Conservation (phyloP, 768 basidiomycete genomes). For the Rhizopogon vulgaris region DNA sequence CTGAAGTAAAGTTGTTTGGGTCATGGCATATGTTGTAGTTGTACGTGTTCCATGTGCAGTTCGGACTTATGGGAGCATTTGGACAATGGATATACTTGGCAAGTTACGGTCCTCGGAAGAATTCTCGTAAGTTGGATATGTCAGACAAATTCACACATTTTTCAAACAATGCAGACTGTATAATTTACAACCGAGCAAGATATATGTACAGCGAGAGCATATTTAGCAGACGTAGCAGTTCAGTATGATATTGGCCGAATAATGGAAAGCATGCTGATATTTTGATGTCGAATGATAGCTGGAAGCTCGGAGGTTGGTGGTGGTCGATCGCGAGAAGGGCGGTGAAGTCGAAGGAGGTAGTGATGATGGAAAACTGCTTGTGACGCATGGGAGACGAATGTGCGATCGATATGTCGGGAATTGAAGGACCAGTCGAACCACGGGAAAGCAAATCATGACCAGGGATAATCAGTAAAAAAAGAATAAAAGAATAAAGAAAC, state of each 20-base stretch:
- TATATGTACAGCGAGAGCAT: constrained; percentile 26
- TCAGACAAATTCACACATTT: background rate
- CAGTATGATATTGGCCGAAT: constrained; percentile 12
- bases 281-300: constrained; percentile 12
- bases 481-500: constrained; percentile 22
- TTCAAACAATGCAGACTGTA: constrained; percentile 5
- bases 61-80: background rate
- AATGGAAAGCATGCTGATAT: constrained; percentile 10
- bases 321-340: constrained; percentile 7
- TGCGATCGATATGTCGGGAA: constrained; percentile 16
- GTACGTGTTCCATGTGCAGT: constrained; percentile 18
- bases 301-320: constrained; percentile 17
- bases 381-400: constrained; percentile 18
- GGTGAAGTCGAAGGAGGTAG: constrained; percentile 10
- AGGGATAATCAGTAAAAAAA: constrained; percentile 23
- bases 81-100: background rate
- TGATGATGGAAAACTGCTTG: constrained; percentile 8
- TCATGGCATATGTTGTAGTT: constrained; percentile 35
- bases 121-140: background rate
- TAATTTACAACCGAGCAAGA: constrained; percentile 22
- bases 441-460: constrained; percentile 17
- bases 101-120: too few relatives aligned
- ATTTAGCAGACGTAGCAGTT: constrained; percentile 18
- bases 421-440: constrained; percentile 10
- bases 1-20: constrained; percentile 66